Evolutionary conservation across 169 alveolate genomes (phyloP).

Genomic region (Cryptosporidium baileyi): DNA sequence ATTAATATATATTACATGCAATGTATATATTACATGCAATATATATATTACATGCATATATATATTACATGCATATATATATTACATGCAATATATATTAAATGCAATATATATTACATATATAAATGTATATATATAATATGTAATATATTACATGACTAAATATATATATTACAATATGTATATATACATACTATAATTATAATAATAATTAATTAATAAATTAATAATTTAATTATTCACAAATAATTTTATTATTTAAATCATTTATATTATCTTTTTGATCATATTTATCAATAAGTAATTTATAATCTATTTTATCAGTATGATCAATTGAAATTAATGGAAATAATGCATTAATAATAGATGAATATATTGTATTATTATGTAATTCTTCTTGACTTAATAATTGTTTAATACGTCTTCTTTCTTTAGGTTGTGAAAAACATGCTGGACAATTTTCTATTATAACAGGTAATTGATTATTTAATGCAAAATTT

Average conservation of each 20-base stretch:
- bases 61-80: no score
- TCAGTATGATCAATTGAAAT: slow-evolving; percentile 41
- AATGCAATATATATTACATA: no score
- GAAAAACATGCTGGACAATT: slow-evolving; percentile 96
- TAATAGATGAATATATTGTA: slow-evolving; percentile 23
- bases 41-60: no score
- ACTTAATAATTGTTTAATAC: slow-evolving; percentile 40
- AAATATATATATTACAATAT: no score
- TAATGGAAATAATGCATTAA: slow-evolving; percentile 44
- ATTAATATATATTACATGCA: no score
- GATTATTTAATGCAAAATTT: slow-evolving; percentile 81
- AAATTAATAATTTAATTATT: background rate
- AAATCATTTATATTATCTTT: no score
- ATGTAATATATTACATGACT: no score
- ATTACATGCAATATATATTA: no score
- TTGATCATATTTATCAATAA: background rate
- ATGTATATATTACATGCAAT: no score
- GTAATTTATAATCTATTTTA: background rate
- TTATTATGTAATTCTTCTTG: slow-evolving; percentile 56
- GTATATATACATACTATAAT: no score
- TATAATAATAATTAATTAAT: no score
- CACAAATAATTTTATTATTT: background rate
- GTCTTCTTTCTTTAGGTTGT: slow-evolving; percentile 89
- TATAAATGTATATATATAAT: no score
- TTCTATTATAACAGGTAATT: slow-evolving; percentile 91